These are phyloP conservation scores for Hura crepitans DNA, from an alignment of 441 rosid genomes.

Conservation along the genomic window DNA sequence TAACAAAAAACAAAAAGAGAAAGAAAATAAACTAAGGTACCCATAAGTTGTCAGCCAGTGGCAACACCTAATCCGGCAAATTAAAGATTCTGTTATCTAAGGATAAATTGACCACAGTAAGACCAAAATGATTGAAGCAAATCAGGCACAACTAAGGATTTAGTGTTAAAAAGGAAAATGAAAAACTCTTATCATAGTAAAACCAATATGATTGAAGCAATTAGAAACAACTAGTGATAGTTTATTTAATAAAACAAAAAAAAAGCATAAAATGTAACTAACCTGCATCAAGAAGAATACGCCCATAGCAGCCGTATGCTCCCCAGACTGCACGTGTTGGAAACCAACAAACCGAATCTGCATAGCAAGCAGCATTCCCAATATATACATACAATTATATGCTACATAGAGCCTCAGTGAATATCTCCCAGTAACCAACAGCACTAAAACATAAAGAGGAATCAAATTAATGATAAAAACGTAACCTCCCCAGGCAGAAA, in stretches of 20 bases:
- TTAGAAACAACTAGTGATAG: background rate
- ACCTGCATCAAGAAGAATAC: conserved; percentile 97
- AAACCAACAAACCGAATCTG: conserved; percentile 97
- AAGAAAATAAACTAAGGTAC: background rate
- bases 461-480: conserved; percentile 90
- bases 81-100: background rate
- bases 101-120: background rate
- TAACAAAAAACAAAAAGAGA: background rate
- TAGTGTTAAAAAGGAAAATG: too few species aligned
- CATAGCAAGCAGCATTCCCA: conserved; percentile 98
- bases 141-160: background rate
- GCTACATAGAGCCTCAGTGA: conserved; percentile 88
- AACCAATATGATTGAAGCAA: background rate
- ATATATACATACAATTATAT: conserved; percentile 77
- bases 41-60: background rate
- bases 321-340: conserved; percentile 98
- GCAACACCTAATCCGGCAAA: background rate
- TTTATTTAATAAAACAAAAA: background rate
- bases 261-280: conserved; percentile 6
- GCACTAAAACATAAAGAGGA: conserved; percentile 87
- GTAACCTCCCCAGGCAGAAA: conserved; percentile 98
- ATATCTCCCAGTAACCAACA: conserved; percentile 83
- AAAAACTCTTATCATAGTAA: background rate
- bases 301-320: conserved; percentile 98
- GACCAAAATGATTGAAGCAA: background rate